A percentile compares a stretch with the other conserved stretches of the same genome.
These are phyloP conservation scores for Trichoderma pleuroti DNA, from an alignment of 2,329 filamentous ascomycete genomes.

Conservation along the genomic window DNA sequence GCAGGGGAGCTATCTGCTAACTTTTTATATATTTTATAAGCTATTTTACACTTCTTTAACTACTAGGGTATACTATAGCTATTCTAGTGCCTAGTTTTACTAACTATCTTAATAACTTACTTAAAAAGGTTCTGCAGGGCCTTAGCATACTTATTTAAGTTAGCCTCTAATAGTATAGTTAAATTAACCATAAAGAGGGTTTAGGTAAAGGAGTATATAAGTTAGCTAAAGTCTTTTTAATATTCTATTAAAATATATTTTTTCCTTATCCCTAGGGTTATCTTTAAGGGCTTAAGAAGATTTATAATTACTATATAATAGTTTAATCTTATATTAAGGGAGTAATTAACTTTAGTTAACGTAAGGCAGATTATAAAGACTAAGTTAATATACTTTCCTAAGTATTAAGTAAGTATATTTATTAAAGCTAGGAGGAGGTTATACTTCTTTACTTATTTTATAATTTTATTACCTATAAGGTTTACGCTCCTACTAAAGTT, in stretches of 20 bases:
- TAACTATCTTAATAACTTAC: neutral
- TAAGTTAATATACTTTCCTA: too few species aligned
- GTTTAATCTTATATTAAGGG: neutral
- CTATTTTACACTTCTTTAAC: neutral
- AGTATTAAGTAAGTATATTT: neutral
- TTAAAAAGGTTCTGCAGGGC: neutral
- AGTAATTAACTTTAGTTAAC: neutral
- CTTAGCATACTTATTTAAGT: neutral
- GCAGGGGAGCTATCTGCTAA: neutral
- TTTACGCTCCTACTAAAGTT: too few species aligned
- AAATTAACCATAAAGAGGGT: neutral
- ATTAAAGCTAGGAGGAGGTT: too few species aligned
- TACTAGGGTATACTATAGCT: neutral
- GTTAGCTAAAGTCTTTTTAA: neutral
- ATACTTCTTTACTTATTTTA: neutral
- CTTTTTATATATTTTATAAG: neutral
- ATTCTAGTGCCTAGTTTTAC: neutral
- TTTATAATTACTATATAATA: neutral
- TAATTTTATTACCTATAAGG: too few species aligned
- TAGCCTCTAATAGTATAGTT: neutral
- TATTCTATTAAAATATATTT: neutral
- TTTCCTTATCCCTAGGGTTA: neutral
- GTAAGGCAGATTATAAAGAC: neutral
- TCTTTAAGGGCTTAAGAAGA: rapidly evolving
- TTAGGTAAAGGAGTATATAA: neutral